Percentiles rank a stretch among this genome's conserved stretches.
These are phyloP conservation scores for Botrytis hyacinthi DNA, from an alignment of 2,329 filamentous ascomycete species.

Conservation along the genomic window DNA sequence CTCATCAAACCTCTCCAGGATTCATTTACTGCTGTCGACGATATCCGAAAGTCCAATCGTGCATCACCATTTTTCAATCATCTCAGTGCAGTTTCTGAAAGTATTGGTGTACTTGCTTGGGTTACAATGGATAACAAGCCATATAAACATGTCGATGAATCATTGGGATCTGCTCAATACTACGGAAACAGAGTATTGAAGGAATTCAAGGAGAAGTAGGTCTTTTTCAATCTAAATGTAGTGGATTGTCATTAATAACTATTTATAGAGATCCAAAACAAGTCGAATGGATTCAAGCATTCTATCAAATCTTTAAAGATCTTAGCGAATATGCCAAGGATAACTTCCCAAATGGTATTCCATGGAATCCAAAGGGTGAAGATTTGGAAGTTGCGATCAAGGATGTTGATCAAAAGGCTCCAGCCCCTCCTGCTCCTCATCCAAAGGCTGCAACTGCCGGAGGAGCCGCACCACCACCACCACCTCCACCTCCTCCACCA, in stretches of 20 bases:
- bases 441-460: slow-evolving; percentile 40
- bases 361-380: slow-evolving; percentile 80
- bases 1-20: slow-evolving; percentile 85
- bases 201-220: slow-evolving; percentile 79
- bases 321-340: slow-evolving; percentile 82
- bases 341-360: slow-evolving; percentile 73
- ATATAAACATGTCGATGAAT: slow-evolving; percentile 80
- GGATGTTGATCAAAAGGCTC: slow-evolving; percentile 58
- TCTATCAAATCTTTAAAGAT: slow-evolving; percentile 85
- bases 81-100: slow-evolving; percentile 82
- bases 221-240: neutral
- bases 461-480: slow-evolving; percentile 13
- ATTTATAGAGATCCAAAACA: slow-evolving; percentile 68
- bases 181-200: slow-evolving; percentile 93
- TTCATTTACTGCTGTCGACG: slow-evolving; percentile 73
- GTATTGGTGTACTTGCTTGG: slow-evolving; percentile 88
- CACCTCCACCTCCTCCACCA: slow-evolving; percentile 60
- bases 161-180: slow-evolving; percentile 81
- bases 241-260: slow-evolving; percentile 16
- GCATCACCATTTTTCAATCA: slow-evolving; percentile 74
- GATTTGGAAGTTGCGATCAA: slow-evolving; percentile 66
- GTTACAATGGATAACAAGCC: slow-evolving; percentile 81
- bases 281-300: slow-evolving; percentile 87
- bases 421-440: slow-evolving; percentile 56
- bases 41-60: slow-evolving; percentile 79